Base-by-base conservation (phyloP, 371 early-diverging fungal genomes). In the Apophysomyces sp. region DNA sequence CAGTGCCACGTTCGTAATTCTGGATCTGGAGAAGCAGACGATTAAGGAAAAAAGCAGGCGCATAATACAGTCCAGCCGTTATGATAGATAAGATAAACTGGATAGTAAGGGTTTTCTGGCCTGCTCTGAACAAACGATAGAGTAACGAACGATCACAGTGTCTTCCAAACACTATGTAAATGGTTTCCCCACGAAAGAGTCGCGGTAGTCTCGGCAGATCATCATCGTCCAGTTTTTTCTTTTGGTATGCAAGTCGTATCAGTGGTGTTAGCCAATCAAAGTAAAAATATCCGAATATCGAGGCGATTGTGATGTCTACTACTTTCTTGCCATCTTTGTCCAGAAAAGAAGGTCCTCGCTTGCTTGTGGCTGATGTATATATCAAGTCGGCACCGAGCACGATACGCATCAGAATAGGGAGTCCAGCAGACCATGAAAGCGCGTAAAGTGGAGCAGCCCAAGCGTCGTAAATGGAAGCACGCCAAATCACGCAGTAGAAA, bases 31-130 rank as follows among this genome's bases (percentile, higher is more conserved):
- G n/a, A 29, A 80, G 52, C 0, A 82, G 28, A 11, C 58, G 68
- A 26, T 80, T 79, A 13, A 75, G 57, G 51, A 81, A 78, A 36
- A 41, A 81, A 8, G 76, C 73, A 16, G 82, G 77, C 0, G 59
- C 60, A 63, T 75, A 81, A 30, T 72, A 78, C 13, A 68, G 5
- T 2, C 63, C 15, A 2, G 77, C 67, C 0, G 75, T 54, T 4
- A 75, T 2, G 3, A 73, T 6, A 13, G 75, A 71, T 13, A 72
- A 18, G 4, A 63, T 57, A 4, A 70, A 12, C n/a, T 81, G 78
- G 11, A 72, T 31, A 1, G 54, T 24, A 11, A 75, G 61, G 3
- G 76, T 67, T 0, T 28, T n/a, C 2, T 55, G 58, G n/a, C 77
- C 78, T 4, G 74, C 55, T 1, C 39, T 15, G 13, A 57, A 63